These are phyloP conservation scores for Pythium vanterpoolii DNA, from an alignment of 352 stramenopile genomes.

Conservation along the genomic window DNA sequence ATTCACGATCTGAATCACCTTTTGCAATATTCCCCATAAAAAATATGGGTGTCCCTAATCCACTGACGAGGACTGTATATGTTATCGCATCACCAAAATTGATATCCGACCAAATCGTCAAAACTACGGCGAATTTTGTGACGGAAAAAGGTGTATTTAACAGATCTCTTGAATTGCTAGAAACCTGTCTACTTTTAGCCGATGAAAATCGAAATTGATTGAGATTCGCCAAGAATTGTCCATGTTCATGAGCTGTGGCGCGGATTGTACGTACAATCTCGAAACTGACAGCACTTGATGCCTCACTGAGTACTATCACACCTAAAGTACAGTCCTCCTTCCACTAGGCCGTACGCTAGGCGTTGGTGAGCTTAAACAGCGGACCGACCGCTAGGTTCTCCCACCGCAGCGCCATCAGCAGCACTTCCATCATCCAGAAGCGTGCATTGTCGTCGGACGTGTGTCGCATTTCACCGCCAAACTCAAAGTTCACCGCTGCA, in stretches of 20 bases:
- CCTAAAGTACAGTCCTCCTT: too few species aligned
- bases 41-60: too few species aligned
- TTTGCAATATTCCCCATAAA: too few species aligned
- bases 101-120: too few species aligned
- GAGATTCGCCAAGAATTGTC: not conserved
- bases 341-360: slow-evolving; percentile 7
- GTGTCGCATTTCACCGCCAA: slow-evolving; percentile 37
- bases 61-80: too few species aligned
- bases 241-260: not conserved
- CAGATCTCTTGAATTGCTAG: not conserved
- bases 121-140: not conserved
- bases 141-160: slow-evolving; percentile 1
- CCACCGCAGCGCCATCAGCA: slow-evolving; percentile 67
- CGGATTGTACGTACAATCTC: not conserved
- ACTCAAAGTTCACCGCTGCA: slow-evolving; percentile 37
- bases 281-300: too few species aligned
- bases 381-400: slow-evolving; percentile 58
- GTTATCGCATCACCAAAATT: not conserved
- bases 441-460: slow-evolving; percentile 31
- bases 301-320: too few species aligned
- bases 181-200: not conserved
- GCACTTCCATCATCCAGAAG: slow-evolving; percentile 63
- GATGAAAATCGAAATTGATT: not conserved
- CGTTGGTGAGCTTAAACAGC: slow-evolving; percentile 34
- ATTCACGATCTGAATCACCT: too few species aligned